Base-by-base conservation (phyloP, 306 rosid genomes). In the Cicer bijugum region DNA sequence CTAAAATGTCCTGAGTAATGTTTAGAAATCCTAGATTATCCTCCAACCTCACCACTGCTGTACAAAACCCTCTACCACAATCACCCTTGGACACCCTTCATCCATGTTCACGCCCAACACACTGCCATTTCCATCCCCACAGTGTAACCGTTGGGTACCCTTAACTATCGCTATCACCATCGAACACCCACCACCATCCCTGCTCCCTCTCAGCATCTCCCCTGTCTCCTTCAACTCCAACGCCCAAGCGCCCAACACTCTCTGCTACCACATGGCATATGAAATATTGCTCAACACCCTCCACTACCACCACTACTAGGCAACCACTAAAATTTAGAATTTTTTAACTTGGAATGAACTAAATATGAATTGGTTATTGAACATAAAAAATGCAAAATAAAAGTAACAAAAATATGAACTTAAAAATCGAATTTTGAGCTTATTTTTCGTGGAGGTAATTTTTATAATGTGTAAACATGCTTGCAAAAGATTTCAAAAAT, bases 1-100 rank as follows among this genome's bases (percentile, higher is more conserved):
- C 67, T 60, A 37, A 62, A 38, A 62, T 62, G n/a, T 39, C 17
- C 42, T 2, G 7, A 60, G 19, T 60, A 35, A n/a, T 35, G 67
- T 37, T 60, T 38, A 60, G 5, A 37, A 60, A 60, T 7, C 44
- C 44, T 37, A 60, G 12, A 60, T 12, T n/a, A 33, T 38, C 38
- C 12, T 37, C 43, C 64, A 58, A 10, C 37, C 12, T 19, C 39
- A 5, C 40, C 64, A 58, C 15, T 10, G 7, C 8, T n/a, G 4
- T 23, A 17, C 60, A 19, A 55, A 55, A 55, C 60, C 12, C 60
- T 53, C 60, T 17, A 53, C 60, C 12, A 53, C 60, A 35, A 53
- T 53, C 59, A 16, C n/a, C 16, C 52, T 47, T 33, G n/a, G 37
- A 17, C 53, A 20, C 63, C 40, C 64, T 58, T 28, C 40, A 58